phyloP scores from a whole-genome alignment of 768 basidiomycete species.

The Vishniacozyma victoriae region DNA sequence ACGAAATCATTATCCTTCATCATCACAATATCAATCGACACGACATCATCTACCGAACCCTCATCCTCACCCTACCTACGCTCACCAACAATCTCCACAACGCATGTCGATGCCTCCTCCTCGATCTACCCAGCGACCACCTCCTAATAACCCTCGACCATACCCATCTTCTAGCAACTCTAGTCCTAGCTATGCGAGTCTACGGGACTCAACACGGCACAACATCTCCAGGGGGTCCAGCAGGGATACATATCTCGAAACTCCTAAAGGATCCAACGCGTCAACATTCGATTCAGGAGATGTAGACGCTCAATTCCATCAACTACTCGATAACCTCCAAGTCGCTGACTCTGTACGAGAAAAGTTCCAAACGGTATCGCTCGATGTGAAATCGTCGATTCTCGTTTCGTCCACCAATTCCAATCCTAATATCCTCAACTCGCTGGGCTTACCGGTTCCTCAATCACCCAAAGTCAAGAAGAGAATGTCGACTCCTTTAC shows the following conservation, averaged over 20 bases:
- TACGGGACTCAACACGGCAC: constrained; percentile 5
- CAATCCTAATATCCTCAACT: constrained; percentile 31
- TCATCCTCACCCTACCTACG: neutral
- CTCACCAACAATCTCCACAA: constrained; percentile 3
- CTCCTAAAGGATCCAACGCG: constrained; percentile 8
- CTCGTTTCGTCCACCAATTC: constrained; percentile 19
- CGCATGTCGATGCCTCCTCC: neutral
- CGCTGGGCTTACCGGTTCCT: constrained; percentile 32
- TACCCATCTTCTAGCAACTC: constrained; percentile 7
- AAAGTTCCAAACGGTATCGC: constrained; percentile 34
- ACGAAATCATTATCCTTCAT: too few species aligned
- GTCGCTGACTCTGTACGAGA: constrained; percentile 36
- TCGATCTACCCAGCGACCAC: neutral
- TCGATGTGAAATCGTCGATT: constrained; percentile 33
- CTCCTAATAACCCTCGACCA: neutral
- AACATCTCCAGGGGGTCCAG: constrained; percentile 7
- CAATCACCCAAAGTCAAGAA: constrained; percentile 27
- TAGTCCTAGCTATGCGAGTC: constrained; percentile 4
- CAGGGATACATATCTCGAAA: constrained; percentile 13
- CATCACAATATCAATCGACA: too few species aligned
- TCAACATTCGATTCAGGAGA: constrained; percentile 4
- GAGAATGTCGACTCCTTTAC: constrained; percentile 28
- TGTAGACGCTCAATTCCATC: constrained; percentile 28
- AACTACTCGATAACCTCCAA: constrained; percentile 39
- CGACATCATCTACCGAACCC: neutral